A percentile compares a stretch with the other conserved stretches of the same genome.
These are phyloP conservation scores for Meira nashicola DNA, from an alignment of 1,284 basidiomycete genomes.

Conservation along the genomic window DNA sequence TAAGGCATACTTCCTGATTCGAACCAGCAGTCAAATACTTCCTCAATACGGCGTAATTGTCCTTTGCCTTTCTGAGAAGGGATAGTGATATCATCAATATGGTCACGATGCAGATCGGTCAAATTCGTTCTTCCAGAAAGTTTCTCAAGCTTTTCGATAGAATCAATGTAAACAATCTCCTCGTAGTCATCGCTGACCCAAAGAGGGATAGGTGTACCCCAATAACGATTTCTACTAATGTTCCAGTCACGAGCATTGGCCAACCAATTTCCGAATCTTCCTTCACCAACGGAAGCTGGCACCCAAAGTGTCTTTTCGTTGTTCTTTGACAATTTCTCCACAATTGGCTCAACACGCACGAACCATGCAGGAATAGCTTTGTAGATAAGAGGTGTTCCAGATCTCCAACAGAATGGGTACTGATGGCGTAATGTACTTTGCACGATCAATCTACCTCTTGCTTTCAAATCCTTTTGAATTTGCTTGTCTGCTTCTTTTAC, in stretches of 20 bases:
- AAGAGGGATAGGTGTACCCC: slow-evolving; percentile 95
- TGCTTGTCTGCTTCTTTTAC: slow-evolving; percentile 94
- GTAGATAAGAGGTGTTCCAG: slow-evolving; percentile 91
- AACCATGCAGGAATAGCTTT: slow-evolving; percentile 96
- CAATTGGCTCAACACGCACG: slow-evolving; percentile 77
- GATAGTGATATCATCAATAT: slow-evolving; percentile 92
- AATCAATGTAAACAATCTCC: slow-evolving; percentile 86
- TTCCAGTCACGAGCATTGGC: slow-evolving; percentile 98
- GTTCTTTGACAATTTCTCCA: slow-evolving; percentile 81
- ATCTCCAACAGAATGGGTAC: slow-evolving; percentile 95
- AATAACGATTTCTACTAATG: slow-evolving; percentile 96
- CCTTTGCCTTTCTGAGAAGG: slow-evolving; percentile 89
- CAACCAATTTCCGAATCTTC: slow-evolving; percentile 94
- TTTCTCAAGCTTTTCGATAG: slow-evolving; percentile 79
- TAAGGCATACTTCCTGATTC: slow-evolving; percentile 99
- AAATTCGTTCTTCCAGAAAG: slow-evolving; percentile 81
- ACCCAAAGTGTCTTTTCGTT: slow-evolving; percentile 93
- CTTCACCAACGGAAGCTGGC: slow-evolving; percentile 81
- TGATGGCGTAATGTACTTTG: slow-evolving; percentile 82
- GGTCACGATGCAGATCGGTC: slow-evolving; percentile 89
- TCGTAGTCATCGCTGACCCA: slow-evolving; percentile 92
- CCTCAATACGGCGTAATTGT: slow-evolving; percentile 77
- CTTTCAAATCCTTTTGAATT: slow-evolving; percentile 87
- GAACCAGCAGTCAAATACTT: slow-evolving; percentile 99
- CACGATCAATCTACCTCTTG: slow-evolving; percentile 79